Conservation (phyloP, 192 early-diverging fungal genomes). For the Diversispora eburnea region DNA sequence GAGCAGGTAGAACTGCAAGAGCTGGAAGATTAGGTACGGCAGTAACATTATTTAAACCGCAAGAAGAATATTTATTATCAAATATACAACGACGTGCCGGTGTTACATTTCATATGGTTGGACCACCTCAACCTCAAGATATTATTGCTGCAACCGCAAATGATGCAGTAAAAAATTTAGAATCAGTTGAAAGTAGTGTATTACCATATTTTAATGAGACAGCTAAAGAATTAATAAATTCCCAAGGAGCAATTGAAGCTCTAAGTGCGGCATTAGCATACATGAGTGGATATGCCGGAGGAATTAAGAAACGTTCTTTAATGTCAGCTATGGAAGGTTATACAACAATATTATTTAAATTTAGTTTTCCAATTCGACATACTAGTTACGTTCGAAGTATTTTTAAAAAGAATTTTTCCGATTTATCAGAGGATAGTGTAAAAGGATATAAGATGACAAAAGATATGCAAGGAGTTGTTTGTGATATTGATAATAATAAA, state of each 20-base stretch:
- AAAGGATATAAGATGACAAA: constrained; percentile 79
- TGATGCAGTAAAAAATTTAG: constrained; percentile 70
- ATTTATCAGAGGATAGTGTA: constrained; percentile 69
- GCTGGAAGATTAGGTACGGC: constrained; percentile 84
- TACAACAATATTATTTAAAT: constrained; percentile 74
- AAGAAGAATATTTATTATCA: constrained; percentile 77
- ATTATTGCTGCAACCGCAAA: constrained; percentile 77
- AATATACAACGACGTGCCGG: constrained; percentile 77
- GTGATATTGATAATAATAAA: constrained; percentile 73
- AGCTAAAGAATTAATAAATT: constrained; percentile 70
- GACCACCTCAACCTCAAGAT: constrained; percentile 86
- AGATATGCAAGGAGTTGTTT: constrained; percentile 79
- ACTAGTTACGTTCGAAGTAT: constrained; percentile 82
- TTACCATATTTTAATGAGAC: constrained; percentile 73
- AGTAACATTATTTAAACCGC: constrained; percentile 89
- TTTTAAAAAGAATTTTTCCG: constrained; percentile 65
- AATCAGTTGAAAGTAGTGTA: constrained; percentile 66
- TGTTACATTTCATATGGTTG: constrained; percentile 73
- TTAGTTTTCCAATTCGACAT: constrained; percentile 67
- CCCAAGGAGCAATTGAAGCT: constrained; percentile 67
- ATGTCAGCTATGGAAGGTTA: constrained; percentile 78
- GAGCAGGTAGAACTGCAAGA: constrained; percentile 92
- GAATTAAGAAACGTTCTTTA: constrained; percentile 77
- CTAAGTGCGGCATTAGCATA: constrained; percentile 84
- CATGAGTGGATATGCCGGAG: constrained; percentile 80